Percentiles rank a stretch among this genome's conserved stretches.
Conservation (phyloP, 108 stramenopile species). For the Nitzschia sp. region DNA sequence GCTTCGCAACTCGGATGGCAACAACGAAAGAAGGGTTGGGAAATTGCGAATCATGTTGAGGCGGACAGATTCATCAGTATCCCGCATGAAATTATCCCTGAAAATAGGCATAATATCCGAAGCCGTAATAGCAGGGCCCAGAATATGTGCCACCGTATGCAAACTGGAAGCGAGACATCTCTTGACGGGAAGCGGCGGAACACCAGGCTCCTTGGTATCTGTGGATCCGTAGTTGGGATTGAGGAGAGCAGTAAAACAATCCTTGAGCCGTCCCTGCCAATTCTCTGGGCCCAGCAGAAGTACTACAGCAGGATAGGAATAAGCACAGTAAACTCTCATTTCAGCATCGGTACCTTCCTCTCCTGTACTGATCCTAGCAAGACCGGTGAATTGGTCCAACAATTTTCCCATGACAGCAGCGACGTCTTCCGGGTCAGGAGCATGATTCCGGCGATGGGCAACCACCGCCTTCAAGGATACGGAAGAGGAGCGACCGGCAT, state of each 20-base stretch:
- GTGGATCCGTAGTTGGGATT: constrained; percentile 56
- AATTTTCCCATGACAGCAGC: constrained; percentile 56
- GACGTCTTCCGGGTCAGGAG: constrained; percentile 66
- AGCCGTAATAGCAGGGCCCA: constrained; percentile 62
- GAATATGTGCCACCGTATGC: constrained; percentile 89
- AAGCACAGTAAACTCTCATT: constrained; percentile 94
- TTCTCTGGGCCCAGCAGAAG: constrained; percentile 77
- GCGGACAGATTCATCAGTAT: constrained; percentile 93
- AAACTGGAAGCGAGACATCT: constrained; percentile 89
- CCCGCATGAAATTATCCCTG: constrained; percentile 83
- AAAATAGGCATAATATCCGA: constrained; percentile 81
- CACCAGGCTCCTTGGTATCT: constrained; percentile 22
- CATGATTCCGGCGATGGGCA: constrained; percentile 42
- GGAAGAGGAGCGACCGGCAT: constrained; percentile 40
- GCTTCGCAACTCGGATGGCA: constrained; percentile 50
- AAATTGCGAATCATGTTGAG: constrained; percentile 85
- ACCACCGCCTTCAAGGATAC: constrained; percentile 48
- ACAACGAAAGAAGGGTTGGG: constrained; percentile 65
- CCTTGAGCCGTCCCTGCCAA: constrained; percentile 76
- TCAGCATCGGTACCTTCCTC: constrained; percentile 88
- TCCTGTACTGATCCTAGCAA: constrained; percentile 74
- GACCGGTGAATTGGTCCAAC: constrained; percentile 77
- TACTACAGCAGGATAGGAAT: constrained; percentile 94
- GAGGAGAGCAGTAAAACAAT: constrained; percentile 78
- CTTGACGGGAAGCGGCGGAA: constrained; percentile 77